Evolutionary conservation across 495 filamentous ascomycete species (phyloP), one percentile per base, ranked within the genome.

Genomic region (Filosporella fistucella): DNA sequence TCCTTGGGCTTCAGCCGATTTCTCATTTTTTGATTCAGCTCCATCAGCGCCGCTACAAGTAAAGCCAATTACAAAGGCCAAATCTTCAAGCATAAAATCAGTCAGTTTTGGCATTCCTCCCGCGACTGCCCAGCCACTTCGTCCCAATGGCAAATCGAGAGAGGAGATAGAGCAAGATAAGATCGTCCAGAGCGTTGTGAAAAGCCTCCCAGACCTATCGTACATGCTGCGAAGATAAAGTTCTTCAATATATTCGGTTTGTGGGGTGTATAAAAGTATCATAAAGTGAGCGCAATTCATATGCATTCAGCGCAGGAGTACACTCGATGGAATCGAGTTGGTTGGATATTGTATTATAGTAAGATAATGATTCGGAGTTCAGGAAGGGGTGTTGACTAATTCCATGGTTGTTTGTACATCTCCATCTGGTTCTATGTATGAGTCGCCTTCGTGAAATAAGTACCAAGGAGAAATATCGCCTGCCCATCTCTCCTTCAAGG

Each of bases 151-250:
- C 35, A 58, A 54, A 55, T 46, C 58, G 34, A 40, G 36, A 14
- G 30, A 60, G 13, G 51, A 59, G 17, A 48, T 30, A 6, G 54
- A 63, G 24, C 60, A 68, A 16, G 63, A 70, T 24, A 47, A 47
- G 2, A 62, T 68, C 16, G 65, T 66, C 28, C 55, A 58, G 18
- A 56, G 36, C 26, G 58, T 77, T 24, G 50, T 77, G 16, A 58
- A 58, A 36, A 62, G 62, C 24, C 51, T 79, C 24, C 73, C 75
- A 2, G 68, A 79, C 53, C 52, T 79, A 5, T 74, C 74, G 10
- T 79, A 77, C 48, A 79, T 79, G 75, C 46, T 79, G 13, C 62
- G 64, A 30, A 52, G 47, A 23, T 56, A 52, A 36, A 35, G 4
- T 4, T 13, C n/a, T n/a, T n/a, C n/a, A n/a, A n/a, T n/a, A n/a